Evolutionary conservation across 2,329 filamentous ascomycete genomes (phyloP).

Genomic region (Scytalidium lignicola): DNA sequence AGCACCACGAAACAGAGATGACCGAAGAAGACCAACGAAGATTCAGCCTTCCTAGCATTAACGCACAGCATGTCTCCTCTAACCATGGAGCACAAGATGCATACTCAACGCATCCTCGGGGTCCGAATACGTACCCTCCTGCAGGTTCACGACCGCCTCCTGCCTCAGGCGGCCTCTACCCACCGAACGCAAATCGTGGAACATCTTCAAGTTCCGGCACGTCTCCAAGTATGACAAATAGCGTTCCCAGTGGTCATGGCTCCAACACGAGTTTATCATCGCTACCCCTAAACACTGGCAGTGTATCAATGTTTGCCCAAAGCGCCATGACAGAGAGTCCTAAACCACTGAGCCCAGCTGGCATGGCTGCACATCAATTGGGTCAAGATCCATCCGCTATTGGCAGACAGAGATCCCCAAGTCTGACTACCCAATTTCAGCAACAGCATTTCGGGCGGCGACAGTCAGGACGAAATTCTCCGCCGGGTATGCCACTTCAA

Average conservation of each 20-base stretch:
- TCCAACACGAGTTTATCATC: conserved; percentile 46
- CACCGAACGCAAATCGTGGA: conserved; percentile 54
- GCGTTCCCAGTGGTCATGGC: conserved; percentile 36
- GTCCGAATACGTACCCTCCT: conserved; percentile 72
- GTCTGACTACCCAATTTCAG: conserved; percentile 58
- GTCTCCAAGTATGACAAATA: conserved; percentile 42
- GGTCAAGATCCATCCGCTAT: conserved; percentile 47
- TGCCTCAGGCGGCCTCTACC: conserved; percentile 52
- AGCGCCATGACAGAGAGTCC: conserved; percentile 78
- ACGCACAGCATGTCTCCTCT: conserved; percentile 61
- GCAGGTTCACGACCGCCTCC: conserved; percentile 48
- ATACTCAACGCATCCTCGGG: conserved; percentile 56
- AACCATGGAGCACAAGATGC: conserved; percentile 27
- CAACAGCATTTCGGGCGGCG: conserved; percentile 58
- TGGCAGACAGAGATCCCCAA: conserved; percentile 59
- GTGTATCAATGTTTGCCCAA: conserved; percentile 59
- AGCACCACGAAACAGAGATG: conserved; percentile 56
- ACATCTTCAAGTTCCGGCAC: conserved; percentile 44
- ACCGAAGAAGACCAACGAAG: conserved; percentile 55
- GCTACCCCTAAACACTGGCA: conserved; percentile 38
- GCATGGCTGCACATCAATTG: conserved; percentile 43
- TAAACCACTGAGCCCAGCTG: conserved; percentile 67
- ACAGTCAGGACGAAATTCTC: conserved; percentile 49
- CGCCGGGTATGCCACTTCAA: conserved; percentile 24
- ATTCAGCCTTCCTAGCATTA: conserved; percentile 69